Evolutionary conservation across 768 basidiomycete species (phyloP).

Genomic region (Tulasnella sp.): DNA sequence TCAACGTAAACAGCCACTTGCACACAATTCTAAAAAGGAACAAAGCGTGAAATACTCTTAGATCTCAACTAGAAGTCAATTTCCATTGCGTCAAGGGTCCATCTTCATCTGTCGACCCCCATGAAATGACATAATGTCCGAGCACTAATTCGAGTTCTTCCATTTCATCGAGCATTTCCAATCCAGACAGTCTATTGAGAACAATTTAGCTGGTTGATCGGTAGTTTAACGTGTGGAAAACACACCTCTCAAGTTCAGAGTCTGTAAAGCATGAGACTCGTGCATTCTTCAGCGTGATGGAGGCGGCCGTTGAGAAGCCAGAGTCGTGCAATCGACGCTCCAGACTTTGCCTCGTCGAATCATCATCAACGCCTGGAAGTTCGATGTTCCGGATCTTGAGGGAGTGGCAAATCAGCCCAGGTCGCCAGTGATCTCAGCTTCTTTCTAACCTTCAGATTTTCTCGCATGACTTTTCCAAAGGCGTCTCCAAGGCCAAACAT

Average conservation of each 20-base stretch:
- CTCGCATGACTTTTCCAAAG: slow-evolving; percentile 90
- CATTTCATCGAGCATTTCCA: slow-evolving; percentile 88
- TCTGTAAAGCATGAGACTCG: slow-evolving; percentile 42
- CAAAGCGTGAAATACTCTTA: too few species aligned
- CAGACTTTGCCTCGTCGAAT: slow-evolving; percentile 49
- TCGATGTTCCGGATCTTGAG: slow-evolving; percentile 59
- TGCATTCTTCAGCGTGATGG: slow-evolving; percentile 63
- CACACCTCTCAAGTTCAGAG: slow-evolving; percentile 53
- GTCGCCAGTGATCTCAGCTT: not conserved
- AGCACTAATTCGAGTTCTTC: slow-evolving; percentile 91
- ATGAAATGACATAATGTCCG: slow-evolving; percentile 81
- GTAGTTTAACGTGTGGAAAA: too few species aligned
- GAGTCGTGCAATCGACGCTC: slow-evolving; percentile 49
- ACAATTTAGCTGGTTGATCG: not conserved
- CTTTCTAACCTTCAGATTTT: slow-evolving; percentile 63
- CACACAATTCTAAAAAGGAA: not conserved
- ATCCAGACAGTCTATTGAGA: slow-evolving; percentile 52
- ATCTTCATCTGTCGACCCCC: slow-evolving; percentile 40
- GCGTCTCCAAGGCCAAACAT: slow-evolving; percentile 84
- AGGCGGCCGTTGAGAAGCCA: slow-evolving; percentile 49
- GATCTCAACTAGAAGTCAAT: too few species aligned
- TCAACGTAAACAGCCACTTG: too few species aligned
- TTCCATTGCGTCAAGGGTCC: too few species aligned
- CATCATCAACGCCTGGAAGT: slow-evolving; percentile 65
- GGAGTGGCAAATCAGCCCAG: not conserved